phyloP scores from a whole-genome alignment of 2,329 filamentous ascomycete species.

The Cercospora janseana region DNA sequence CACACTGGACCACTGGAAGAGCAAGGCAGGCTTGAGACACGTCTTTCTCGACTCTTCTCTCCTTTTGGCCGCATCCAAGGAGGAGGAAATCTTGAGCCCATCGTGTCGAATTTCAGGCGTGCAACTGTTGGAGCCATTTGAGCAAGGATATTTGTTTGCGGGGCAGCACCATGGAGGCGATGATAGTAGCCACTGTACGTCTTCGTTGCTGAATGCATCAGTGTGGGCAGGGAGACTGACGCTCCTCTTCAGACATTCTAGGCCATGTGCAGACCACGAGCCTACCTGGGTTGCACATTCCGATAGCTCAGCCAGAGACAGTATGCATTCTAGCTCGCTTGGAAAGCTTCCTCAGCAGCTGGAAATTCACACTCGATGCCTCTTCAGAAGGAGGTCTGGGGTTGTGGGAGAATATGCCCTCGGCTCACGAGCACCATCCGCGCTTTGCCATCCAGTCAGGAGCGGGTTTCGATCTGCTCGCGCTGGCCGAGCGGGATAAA shows the following conservation, averaged over 20 bases:
- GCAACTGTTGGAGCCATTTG: conserved; percentile 33
- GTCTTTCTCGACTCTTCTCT: conserved; percentile 35
- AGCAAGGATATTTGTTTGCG: conserved; percentile 34
- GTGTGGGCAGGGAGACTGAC: neutral
- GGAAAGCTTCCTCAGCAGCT: conserved; percentile 35
- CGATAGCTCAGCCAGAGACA: conserved; percentile 26
- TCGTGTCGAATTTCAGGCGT: conserved; percentile 30
- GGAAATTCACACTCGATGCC: conserved; percentile 30
- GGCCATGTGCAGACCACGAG: conserved; percentile 30
- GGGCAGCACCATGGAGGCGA: conserved; percentile 34
- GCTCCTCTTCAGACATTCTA: conserved; percentile 27
- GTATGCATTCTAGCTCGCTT: conserved; percentile 33
- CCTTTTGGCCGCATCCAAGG: conserved; percentile 17
- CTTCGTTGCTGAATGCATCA: neutral
- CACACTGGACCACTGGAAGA: conserved; percentile 36
- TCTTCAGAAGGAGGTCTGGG: conserved; percentile 28
- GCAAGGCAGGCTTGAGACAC: conserved; percentile 34
- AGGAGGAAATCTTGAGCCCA: conserved; percentile 11
- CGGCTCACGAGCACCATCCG: conserved; percentile 36
- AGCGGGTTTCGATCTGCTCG: conserved; percentile 24
- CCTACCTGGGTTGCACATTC: conserved; percentile 14
- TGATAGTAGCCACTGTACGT: conserved; percentile 25
- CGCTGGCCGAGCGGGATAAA: conserved; percentile 36
- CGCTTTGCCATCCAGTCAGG: conserved; percentile 29
- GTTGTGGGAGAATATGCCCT: conserved; percentile 36